Evolutionary conservation across 495 filamentous ascomycete genomes (phyloP).

Genomic region (Penicillium fimorum): DNA sequence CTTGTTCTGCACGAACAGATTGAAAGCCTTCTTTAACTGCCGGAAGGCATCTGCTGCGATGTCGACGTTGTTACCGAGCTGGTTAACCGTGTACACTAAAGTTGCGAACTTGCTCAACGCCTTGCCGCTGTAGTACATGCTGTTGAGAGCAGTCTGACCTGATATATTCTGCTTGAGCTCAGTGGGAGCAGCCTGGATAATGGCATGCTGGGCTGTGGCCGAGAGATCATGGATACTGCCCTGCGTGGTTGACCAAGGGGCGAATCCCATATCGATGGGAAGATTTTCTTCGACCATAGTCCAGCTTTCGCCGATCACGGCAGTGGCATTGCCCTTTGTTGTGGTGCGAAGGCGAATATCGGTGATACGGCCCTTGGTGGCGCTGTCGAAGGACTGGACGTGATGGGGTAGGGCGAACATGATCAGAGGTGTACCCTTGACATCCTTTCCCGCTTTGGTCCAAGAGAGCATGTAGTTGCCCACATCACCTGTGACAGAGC

Average conservation of each 20-base stretch:
- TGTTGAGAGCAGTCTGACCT: constrained; percentile 70
- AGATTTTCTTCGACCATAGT: constrained; percentile 72
- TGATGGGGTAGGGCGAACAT: constrained; percentile 95
- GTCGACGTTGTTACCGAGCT: constrained; percentile 59
- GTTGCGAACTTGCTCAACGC: constrained; percentile 83
- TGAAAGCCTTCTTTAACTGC: constrained; percentile 72
- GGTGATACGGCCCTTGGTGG: constrained; percentile 55
- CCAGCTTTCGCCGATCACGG: constrained; percentile 74
- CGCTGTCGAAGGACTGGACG: constrained; percentile 63
- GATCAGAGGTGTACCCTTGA: constrained; percentile 50
- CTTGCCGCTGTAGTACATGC: constrained; percentile 96
- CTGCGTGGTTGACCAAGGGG: constrained; percentile 64
- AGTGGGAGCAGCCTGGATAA: constrained; percentile 55
- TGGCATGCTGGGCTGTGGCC: constrained; percentile 47
- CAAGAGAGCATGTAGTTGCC: constrained; percentile 75
- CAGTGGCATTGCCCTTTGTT: constrained; percentile 78
- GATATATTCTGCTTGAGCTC: constrained; percentile 74
- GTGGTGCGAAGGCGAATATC: constrained; percentile 69
- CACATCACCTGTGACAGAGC: constrained; percentile 51
- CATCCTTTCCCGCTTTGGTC: constrained; percentile 60
- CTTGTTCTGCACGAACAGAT: constrained; percentile 70
- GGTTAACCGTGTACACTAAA: constrained; percentile 65
- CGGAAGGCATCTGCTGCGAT: constrained; percentile 61
- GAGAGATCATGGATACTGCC: constrained; percentile 55
- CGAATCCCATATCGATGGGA: constrained; percentile 69